Base-by-base conservation (phyloP, 345 rosid species). In the Diplotaxis tenuifolia region DNA sequence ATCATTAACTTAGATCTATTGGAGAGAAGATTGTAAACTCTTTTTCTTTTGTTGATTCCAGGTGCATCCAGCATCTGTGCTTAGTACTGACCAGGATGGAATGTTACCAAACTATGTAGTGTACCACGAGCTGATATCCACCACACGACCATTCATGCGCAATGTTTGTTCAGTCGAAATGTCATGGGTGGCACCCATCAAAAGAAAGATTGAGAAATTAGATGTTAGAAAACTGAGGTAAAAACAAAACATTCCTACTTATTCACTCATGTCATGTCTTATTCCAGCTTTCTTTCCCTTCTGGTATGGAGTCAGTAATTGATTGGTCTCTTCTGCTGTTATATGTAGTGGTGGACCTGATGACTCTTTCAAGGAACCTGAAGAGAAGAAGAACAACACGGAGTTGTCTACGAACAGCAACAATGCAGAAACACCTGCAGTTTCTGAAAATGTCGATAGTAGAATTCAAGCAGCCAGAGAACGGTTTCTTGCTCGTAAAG, bases 61-160 rank as follows among this genome's bases (percentile, higher is more conserved):
- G 97, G 96, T 94, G 80, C 92, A 94, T 67, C 98, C 98, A 57
- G 84, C 95, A 11, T 89, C 98, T 14, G 89, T 76, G 65, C 81
- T 94, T 59, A 76, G 58, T 67, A 75, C 93, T 5, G 93, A 86
- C 74, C 87, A 86, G 0, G 88, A 89, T 5, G 96, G 99, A 62
- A 84, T 83, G 86, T 74, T 83, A 34, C 92, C 96, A 6, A 85
- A 88, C 49, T 88, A 86, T 65, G 88, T 87, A 9, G 89, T 92
- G 67, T 92, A 83, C 78, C 96, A 90, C 55, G 99, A 95, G 82
- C 89, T 95, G 63, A 80, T 92, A 36, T 79, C 92, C 25, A 88
- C 98, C 52, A 79, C 96, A 12, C 87, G 91, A 54, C 96, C 98
- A 9, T 95, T 77, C 78, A 86, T 92, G 96, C 84, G 92, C 49